Evolutionary conservation across 768 basidiomycete genomes (phyloP), one percentile per base, ranked within the genome.

Genomic region (Boletellus ananiceps): DNA sequence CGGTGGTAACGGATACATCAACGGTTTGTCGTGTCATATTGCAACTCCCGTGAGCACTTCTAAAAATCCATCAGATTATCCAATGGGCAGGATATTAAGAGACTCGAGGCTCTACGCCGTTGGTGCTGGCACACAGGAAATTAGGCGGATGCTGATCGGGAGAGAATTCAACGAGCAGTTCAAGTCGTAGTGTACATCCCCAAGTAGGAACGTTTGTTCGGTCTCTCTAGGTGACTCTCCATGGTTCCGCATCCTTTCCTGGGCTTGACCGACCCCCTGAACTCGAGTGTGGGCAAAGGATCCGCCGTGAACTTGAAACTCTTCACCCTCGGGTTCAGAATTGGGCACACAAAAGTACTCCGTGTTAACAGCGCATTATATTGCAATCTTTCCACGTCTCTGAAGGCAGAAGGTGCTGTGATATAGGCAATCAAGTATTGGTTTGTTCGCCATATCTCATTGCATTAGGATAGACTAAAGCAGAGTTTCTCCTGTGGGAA

Each of bases 121-220:
- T 50, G 94, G 94, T 23, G 94, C 94, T n/a, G 94, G 94, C 15
- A 93, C 93, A 19, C 94, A 96, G 66, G 93, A 95, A 73, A 93
- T 96, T 47, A 73, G 93, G 56, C 77, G 93, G 50, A 94, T 94
- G 92, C 70, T 95, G 50, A 95, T 96, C 50, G 93, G 93, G 29
- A 76, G 93, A 52, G 93, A 92, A 63, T 93, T 96, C 70, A 96
- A 94, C 62, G 74, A 84, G 52, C 77, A 88, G 62, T 71, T 81
- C 54, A 66, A 65, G 57, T 58, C 59, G 40, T 67, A 57, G 44
- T 4, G 8, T 6, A 23, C 27, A 41, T 44, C 31, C 23, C 23
- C 6, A 25, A 7, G 23, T 7, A 25, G 23, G 23, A 40, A 44
- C 23, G 23, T 7, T 25, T 25, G 23, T 41, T 25, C 27, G 15